Evolutionary conservation across 768 basidiomycete species (phyloP).

Genomic region (Leccinum disarticulatum): DNA sequence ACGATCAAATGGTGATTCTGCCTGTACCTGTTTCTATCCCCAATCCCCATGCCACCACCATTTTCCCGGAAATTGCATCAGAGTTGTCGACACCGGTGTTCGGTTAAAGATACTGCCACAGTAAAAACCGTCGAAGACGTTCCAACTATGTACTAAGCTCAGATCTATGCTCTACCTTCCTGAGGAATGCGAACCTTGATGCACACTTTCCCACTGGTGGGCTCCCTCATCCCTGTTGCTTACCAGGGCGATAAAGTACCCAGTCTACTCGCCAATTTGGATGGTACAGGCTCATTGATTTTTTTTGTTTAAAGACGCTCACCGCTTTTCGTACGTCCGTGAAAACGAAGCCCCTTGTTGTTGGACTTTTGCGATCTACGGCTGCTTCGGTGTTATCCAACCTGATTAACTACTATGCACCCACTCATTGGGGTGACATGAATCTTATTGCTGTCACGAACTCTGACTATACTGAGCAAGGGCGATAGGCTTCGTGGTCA

Average conservation of each 20-base stretch:
- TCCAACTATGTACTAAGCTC: not conserved
- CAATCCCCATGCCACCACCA: not conserved
- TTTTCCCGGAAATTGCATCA: not conserved
- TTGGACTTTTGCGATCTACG: not conserved
- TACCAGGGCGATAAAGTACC: not conserved
- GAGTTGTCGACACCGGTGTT: not conserved
- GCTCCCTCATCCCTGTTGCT: not conserved
- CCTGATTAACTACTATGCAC: not conserved
- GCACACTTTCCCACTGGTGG: not conserved
- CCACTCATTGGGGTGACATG: conserved; percentile 5
- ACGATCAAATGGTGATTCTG: not conserved
- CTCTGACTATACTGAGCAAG: no score
- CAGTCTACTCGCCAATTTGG: not conserved
- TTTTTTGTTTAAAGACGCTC: not conserved
- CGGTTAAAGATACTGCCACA: not conserved
- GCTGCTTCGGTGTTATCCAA: not conserved
- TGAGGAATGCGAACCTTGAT: not conserved
- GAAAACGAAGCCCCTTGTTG: not conserved
- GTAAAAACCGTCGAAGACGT: not conserved
- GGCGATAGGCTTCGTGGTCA: conserved; percentile 5
- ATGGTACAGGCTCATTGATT: not conserved
- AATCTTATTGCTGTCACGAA: not conserved
- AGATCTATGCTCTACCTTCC: not conserved
- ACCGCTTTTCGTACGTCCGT: not conserved
- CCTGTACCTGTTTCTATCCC: not conserved